A percentile compares a stretch with the other conserved stretches of the same genome.
These are phyloP conservation scores for Ziziphus jujuba DNA, from an alignment of 306 rosid genomes.

Conservation along the genomic window DNA sequence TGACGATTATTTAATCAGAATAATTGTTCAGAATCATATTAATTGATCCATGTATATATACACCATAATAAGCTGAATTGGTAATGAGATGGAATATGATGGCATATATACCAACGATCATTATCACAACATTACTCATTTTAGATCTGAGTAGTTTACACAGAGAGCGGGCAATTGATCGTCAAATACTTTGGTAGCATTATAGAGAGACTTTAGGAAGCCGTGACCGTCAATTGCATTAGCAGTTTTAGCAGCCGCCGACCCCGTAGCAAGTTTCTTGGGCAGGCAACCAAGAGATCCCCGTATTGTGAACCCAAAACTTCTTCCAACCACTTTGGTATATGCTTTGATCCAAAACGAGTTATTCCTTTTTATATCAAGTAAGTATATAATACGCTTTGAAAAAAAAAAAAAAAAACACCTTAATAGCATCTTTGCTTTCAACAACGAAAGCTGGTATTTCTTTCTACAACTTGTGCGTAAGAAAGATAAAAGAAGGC, in stretches of 20 bases:
- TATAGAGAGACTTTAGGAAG: conserved; percentile 18
- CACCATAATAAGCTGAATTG: neutral
- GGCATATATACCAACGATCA: conserved; percentile 21
- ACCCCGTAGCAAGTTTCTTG: conserved; percentile 2
- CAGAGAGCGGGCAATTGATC: conserved; percentile 1
- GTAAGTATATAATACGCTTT: neutral
- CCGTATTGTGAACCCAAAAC: conserved; percentile 29
- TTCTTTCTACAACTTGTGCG: conserved; percentile 22
- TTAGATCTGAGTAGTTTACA: conserved; percentile 19
- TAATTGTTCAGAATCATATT: too few relatives aligned
- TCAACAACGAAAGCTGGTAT: conserved; percentile 32
- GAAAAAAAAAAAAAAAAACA: neutral
- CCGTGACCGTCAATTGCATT: conserved; percentile 17
- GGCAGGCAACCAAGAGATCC: conserved; percentile 24
- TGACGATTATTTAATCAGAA: too few relatives aligned
- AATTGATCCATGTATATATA: too few relatives aligned
- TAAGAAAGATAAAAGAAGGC: conserved; percentile 27
- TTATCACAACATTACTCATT: conserved; percentile 18
- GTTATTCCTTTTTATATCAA: too few relatives aligned
- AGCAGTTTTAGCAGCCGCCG: neutral
- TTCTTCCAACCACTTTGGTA: too few relatives aligned
- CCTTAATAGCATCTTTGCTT: conserved; percentile 30
- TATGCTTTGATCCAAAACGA: neutral
- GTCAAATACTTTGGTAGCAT: conserved; percentile 24
- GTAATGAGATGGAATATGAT: conserved; percentile 21